Base-by-base conservation (phyloP, 192 early-diverging fungal genomes). In the Oehlia diaphana region DNA sequence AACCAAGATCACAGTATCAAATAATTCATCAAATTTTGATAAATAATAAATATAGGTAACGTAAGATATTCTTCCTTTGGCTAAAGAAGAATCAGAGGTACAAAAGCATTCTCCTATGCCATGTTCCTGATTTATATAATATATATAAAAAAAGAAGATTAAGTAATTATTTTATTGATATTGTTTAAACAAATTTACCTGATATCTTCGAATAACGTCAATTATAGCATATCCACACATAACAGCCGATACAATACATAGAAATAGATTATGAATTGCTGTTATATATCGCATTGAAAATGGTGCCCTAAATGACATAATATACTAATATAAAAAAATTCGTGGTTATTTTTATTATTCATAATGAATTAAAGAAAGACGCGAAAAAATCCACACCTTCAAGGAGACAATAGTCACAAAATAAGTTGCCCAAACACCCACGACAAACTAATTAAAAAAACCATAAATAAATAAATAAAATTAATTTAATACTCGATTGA, bases 1-100 rank as follows among this genome's bases (percentile, higher is more conserved):
- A 39, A 86, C 83, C 19, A 88, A 69, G 47, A 88, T 88, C 19
- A 88, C 85, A 28, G 87, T 88, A 74, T 88, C 87, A 1, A 86
- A 26, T 14, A 88, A 82, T 76, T 88, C 87, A 74, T 68, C 75
- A 76, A 83, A 88, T 71, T 88, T 88, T 63, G 67, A 82, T 65
- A 88, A 42, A 71, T 88, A 88, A 74, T 88, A 88, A 19, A 86
- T 80, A 83, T 88, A 88, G 49, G 87, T 74, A 53, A 63, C 50
- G 70, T 81, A 88, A 39, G 72, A 71, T 66, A 86, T 71, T 5
- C 77, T 35, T 23, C 87, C 87, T 16, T 74, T 42, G 7, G 68
- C 23, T 21, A 78, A 67, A 26, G 47, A 63, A 14, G 50, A 31
- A 72, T 85, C 76, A 35, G 80, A 63, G 28, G 82, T 86, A 72